Base-by-base conservation (phyloP, 805 yeast genomes). In the Starmerella riodocensis region DNA sequence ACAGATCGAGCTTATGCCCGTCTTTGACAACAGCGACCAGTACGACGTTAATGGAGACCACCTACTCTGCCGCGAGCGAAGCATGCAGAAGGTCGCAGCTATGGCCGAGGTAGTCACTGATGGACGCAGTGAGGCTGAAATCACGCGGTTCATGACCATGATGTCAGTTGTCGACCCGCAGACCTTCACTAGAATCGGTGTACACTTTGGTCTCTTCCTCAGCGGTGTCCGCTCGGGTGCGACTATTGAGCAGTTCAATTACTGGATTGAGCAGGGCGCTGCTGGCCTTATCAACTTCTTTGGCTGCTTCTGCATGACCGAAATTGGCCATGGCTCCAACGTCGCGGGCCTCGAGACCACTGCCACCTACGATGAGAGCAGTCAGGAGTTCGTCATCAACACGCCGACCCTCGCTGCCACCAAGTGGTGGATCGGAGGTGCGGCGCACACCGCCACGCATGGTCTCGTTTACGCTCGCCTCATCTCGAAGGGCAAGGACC, bases 381-480 rank as follows among this genome's bases (percentile, higher is more conserved):
- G 68, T 22, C 82, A 83, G 52, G 74, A 75, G 47, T 81, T 86
- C 55, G 57, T 70, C 40, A 74, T 86, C 53, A 71, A 82, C 56
- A 86, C 96, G 11, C 96, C 96, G 1, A 81, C 85, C 55, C 59
- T 81, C 40, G 86, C 93, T 27, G 95, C 96, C 32, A 85, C 95
- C 20, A 86, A 86, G 59, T 86, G 96, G 95, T 86, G 96, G 96
- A 86, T 86, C 53, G 96, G 96, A 34, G 96, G 96, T 52, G 95
- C 95, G 30, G 95, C 95, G 9, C 93, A 83, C 60, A 77, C 93
- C 17, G 83, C 95, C 5, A 83, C 86, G 22, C 95, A 86, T 62
- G 67, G 83, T 19, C 74, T 77, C n/a, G 79, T 74, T 20, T 86
- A 76, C 58, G 95, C 95, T 4, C 69, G 96, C 45, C 67, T 86